phyloP scores from a whole-genome alignment of 805 yeast species.

The Suhomyces canberraensis region DNA sequence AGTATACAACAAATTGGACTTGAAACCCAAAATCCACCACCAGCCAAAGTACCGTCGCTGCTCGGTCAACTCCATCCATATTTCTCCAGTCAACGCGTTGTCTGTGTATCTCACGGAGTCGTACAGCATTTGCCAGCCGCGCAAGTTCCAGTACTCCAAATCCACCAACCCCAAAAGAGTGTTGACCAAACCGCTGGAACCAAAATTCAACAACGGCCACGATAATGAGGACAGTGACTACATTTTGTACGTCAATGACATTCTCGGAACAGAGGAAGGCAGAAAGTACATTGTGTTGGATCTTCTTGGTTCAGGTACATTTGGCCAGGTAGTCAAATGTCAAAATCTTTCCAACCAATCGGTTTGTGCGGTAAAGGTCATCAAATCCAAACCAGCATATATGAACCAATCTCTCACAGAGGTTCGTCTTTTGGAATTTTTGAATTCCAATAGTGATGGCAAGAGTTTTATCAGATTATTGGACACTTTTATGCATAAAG shows the following conservation, averaged over 20 bases:
- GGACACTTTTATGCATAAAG: conserved; percentile 89
- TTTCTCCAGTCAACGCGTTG: conserved; percentile 78
- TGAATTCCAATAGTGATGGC: conserved; percentile 63
- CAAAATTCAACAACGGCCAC: conserved; percentile 71
- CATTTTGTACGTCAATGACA: conserved; percentile 90
- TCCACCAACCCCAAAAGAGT: conserved; percentile 89
- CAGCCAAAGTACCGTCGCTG: conserved; percentile 71
- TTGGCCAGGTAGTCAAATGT: conserved; percentile 97
- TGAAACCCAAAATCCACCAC: conserved; percentile 58
- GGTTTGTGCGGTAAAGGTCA: conserved; percentile 90
- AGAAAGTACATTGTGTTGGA: conserved; percentile 86
- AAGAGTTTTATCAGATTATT: conserved; percentile 74
- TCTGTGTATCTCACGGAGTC: conserved; percentile 77
- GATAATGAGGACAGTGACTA: conserved; percentile 91
- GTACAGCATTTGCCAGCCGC: conserved; percentile 79
- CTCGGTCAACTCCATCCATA: conserved; percentile 56
- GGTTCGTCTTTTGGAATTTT: conserved; percentile 77
- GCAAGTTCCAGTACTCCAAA: conserved; percentile 70
- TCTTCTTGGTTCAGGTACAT: conserved; percentile 92
- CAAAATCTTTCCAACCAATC: conserved; percentile 77
- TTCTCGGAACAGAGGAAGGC: conserved; percentile 81
- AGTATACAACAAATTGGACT: conserved; percentile 45
- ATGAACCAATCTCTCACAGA: conserved; percentile 90
- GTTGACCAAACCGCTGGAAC: conserved; percentile 88
- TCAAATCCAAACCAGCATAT: conserved; percentile 87